A percentile compares a stretch with the other conserved stretches of the same genome.
phyloP scores from a whole-genome alignment of 495 filamentous ascomycete species.

The Oidiodendron maius region DNA sequence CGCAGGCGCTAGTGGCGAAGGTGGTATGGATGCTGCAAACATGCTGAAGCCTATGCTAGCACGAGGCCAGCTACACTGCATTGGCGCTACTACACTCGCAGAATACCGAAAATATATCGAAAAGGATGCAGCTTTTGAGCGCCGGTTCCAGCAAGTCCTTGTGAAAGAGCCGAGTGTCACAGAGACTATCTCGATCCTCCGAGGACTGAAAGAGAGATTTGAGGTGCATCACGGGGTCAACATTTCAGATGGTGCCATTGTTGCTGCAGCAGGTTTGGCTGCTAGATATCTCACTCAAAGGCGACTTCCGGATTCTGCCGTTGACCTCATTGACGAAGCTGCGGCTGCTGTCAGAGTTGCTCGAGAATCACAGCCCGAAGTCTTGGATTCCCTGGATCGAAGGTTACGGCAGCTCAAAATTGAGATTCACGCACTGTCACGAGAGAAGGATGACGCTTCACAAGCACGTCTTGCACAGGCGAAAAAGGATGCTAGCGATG shows the following conservation, averaged over 20 bases:
- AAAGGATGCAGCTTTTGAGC: conserved; percentile 95
- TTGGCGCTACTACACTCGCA: conserved; percentile 88
- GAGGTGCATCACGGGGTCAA: conserved; percentile 97
- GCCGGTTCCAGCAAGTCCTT: conserved; percentile 95
- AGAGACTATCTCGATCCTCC: conserved; percentile 94
- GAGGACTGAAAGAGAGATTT: conserved; percentile 94
- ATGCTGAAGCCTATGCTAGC: conserved; percentile 96
- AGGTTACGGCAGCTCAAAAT: conserved; percentile 85
- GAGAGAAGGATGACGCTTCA: conserved; percentile 92
- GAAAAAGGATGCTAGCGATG: conserved; percentile 84
- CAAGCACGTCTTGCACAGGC: conserved; percentile 72
- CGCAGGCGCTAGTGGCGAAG: conserved; percentile 86
- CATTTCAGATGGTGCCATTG: conserved; percentile 88
- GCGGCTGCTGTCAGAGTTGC: conserved; percentile 91
- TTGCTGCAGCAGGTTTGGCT: conserved; percentile 82
- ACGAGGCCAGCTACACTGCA: conserved; percentile 93
- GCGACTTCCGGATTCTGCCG: conserved; percentile 90
- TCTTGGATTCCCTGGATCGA: conserved; percentile 86
- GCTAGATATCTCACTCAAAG: conserved; percentile 86
- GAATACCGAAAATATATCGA: conserved; percentile 99
- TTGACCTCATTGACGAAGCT: conserved; percentile 94
- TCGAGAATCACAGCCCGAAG: conserved; percentile 91
- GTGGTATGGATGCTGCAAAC: conserved; percentile 98
- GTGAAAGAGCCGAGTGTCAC: conserved; percentile 85
- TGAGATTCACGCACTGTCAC: conserved; percentile 88